Percentiles rank a stretch among this genome's conserved stretches.
Evolutionary conservation across 306 rosid species (phyloP).

Genomic region (Mimosa pudica): DNA sequence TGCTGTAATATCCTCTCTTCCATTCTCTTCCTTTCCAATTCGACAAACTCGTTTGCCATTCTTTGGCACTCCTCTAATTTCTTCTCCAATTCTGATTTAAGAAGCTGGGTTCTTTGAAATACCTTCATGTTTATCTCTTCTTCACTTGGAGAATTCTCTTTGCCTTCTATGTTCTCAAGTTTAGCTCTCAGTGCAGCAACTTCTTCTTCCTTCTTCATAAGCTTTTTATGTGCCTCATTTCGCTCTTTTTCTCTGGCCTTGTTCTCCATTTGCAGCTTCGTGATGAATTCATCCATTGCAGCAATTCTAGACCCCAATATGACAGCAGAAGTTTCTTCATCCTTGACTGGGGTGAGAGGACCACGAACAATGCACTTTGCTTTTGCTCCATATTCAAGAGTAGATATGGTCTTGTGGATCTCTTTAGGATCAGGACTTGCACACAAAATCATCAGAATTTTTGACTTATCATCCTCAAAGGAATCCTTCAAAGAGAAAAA

Average conservation of each 20-base stretch:
- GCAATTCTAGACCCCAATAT: conserved; percentile 90
- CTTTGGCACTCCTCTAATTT: conserved; percentile 89
- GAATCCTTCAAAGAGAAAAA: conserved; percentile 67
- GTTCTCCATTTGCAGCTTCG: conserved; percentile 88
- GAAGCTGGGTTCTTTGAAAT: conserved; percentile 59
- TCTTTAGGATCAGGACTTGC: conserved; percentile 98
- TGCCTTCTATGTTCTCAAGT: conserved; percentile 53
- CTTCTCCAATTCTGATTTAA: conserved; percentile 80
- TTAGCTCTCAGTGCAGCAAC: conserved; percentile 68
- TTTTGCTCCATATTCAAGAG: conserved; percentile 97
- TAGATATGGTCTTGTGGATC: conserved; percentile 92
- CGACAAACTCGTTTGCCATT: conserved; percentile 87
- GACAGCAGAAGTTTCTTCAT: conserved; percentile 83
- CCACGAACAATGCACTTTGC: conserved; percentile 98
- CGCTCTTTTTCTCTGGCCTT: conserved; percentile 79
- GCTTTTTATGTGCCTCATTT: conserved; percentile 78
- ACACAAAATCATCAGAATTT: conserved; percentile 89
- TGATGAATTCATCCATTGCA: conserved; percentile 91
- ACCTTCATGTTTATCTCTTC: conserved; percentile 85
- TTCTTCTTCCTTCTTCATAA: conserved; percentile 84
- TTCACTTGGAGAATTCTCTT: conserved; percentile 56
- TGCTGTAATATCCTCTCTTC: conserved; percentile 86
- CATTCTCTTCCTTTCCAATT: conserved; percentile 91
- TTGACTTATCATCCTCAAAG: conserved; percentile 95
- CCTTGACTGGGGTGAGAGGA: conserved; percentile 78